Evolutionary conservation across 805 yeast species (phyloP).

Genomic region (Schwanniomyces yamadae): DNA sequence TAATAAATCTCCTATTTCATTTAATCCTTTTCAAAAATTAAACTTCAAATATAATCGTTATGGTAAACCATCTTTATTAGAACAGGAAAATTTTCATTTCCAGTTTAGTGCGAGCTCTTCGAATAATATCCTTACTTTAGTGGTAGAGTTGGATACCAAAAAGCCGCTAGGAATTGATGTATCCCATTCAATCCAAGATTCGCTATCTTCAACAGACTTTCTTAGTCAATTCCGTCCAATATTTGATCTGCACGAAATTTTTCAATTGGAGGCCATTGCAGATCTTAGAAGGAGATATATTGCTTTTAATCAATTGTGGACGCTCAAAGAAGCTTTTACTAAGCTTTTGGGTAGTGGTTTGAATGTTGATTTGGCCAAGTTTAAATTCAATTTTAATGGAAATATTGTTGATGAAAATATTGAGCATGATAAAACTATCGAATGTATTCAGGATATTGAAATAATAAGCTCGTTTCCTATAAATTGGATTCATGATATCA

Average conservation of each 20-base stretch:
- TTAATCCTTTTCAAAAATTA: conserved; percentile 21
- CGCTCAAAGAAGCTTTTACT: conserved; percentile 74
- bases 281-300: conserved; percentile 19
- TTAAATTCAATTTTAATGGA: conserved; percentile 13
- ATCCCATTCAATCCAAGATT: conserved; percentile 32
- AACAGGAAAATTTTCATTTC: conserved; percentile 18
- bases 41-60: conserved; percentile 30
- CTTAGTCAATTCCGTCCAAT: conserved; percentile 42
- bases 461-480: conserved; percentile 1
- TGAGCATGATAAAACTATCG: no score
- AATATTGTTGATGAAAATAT: neutral
- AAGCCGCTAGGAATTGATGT: conserved; percentile 36
- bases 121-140: conserved; percentile 47
- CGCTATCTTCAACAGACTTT: conserved; percentile 23
- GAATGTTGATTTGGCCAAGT: conserved; percentile 21
- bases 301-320: conserved; percentile 65
- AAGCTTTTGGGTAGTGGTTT: conserved; percentile 65
- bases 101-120: conserved; percentile 65
- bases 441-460: neutral
- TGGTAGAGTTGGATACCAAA: conserved; percentile 27
- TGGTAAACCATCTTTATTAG: conserved; percentile 57
- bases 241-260: conserved; percentile 37
- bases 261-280: conserved; percentile 20
- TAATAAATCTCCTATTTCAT: conserved; percentile 2
- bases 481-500: conserved; percentile 10